A percentile compares a stretch with the other conserved stretches of the same genome.
phyloP scores from a whole-genome alignment of 129 eudicot species.

The Deinandra increscens region DNA sequence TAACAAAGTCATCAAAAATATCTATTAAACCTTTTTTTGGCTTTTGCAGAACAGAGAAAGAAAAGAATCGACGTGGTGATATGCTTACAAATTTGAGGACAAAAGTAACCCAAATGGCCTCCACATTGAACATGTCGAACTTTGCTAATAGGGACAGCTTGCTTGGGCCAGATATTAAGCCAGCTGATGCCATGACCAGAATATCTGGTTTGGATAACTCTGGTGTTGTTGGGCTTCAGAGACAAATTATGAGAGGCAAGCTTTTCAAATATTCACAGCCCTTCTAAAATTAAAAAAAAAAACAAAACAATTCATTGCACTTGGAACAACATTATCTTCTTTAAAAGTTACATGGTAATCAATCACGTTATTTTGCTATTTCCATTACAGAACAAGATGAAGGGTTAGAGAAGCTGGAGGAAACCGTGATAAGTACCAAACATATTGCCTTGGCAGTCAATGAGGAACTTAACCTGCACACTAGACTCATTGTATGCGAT shows the following conservation, averaged over 20 bases:
- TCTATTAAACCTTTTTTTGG: not conserved
- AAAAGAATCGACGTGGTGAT: slow-evolving; percentile 82
- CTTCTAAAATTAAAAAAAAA: not conserved
- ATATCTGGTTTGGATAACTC: slow-evolving; percentile 66
- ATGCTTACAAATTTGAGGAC: slow-evolving; percentile 77
- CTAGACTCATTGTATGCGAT: slow-evolving; percentile 77
- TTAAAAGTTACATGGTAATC: not conserved
- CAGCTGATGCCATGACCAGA: slow-evolving; percentile 91
- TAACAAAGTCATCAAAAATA: not conserved
- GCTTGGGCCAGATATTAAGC: slow-evolving; percentile 91
- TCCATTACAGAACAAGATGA: slow-evolving; percentile 82
- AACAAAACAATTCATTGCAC: not conserved
- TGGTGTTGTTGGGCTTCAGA: slow-evolving; percentile 84
- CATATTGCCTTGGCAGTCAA: slow-evolving; percentile 94
- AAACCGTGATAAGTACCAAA: slow-evolving; percentile 82
- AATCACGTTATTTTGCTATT: not conserved
- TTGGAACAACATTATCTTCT: not conserved
- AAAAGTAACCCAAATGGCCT: slow-evolving; percentile 90
- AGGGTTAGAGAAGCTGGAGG: slow-evolving; percentile 92
- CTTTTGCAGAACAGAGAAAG: slow-evolving; percentile 80
- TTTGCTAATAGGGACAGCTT: slow-evolving; percentile 92
- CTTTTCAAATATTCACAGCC: slow-evolving; percentile 3
- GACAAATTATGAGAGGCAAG: slow-evolving; percentile 93
- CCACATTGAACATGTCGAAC: slow-evolving; percentile 90
- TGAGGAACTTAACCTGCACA: slow-evolving; percentile 91